A percentile compares a stretch with the other conserved stretches of the same genome.
Evolutionary conservation across 495 filamentous ascomycete species (phyloP).

Genomic region (Pseudomonodictys pantanalensis): DNA sequence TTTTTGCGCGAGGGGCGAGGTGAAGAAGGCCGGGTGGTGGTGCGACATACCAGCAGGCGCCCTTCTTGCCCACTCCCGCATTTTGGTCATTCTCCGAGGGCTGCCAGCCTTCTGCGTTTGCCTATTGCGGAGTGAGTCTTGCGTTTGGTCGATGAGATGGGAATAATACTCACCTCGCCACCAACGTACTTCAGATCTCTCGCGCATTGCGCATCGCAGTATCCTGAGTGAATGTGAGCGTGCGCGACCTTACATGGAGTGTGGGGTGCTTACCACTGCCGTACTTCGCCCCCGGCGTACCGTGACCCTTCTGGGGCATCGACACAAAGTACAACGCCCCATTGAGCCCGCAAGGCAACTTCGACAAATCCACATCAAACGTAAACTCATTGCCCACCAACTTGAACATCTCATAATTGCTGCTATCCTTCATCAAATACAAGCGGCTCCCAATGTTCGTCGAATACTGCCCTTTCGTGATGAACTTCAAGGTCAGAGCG

Average conservation of each 20-base stretch:
- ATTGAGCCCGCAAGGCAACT: conserved; percentile 64
- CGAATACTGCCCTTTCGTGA: conserved; percentile 34
- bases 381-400: conserved; percentile 58
- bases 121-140: conserved; percentile 11
- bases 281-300: conserved; percentile 61
- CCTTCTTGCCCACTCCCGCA: conserved; percentile 55
- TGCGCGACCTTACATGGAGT: background rate
- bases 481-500: conserved; percentile 36
- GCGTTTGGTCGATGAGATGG: background rate
- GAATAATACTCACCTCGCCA: conserved; percentile 40
- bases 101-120: conserved; percentile 55
- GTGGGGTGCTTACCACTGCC: conserved; percentile 47
- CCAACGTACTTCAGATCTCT: conserved; percentile 54
- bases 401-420: conserved; percentile 60
- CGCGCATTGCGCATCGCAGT: conserved; percentile 69
- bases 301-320: conserved; percentile 54
- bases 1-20: background rate
- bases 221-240: conserved; percentile 39
- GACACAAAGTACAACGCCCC: conserved; percentile 65
- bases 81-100: conserved; percentile 58
- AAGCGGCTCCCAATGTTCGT: conserved; percentile 50
- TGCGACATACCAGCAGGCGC: conserved; percentile 27
- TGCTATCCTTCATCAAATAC: conserved; percentile 58
- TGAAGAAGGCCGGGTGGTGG: background rate
- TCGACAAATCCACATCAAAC: conserved; percentile 63